Percentiles rank a stretch among this genome's conserved stretches.
phyloP scores from a whole-genome alignment of 306 rosid genomes.

The Sindora glabra region DNA sequence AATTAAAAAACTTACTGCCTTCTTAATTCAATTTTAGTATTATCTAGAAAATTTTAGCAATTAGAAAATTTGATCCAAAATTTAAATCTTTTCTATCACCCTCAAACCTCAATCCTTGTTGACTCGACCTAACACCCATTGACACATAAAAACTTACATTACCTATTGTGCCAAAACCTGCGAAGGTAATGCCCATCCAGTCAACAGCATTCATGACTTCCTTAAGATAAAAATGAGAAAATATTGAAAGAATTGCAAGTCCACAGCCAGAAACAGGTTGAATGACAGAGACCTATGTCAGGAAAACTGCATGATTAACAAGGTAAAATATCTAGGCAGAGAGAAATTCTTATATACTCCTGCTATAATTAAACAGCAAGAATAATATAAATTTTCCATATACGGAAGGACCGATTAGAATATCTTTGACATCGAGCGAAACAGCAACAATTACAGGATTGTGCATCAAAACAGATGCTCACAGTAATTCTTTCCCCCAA shows the following conservation, averaged over 20 bases:
- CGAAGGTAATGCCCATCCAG: constrained; percentile 87
- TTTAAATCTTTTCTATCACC: too few species aligned
- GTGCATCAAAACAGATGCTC: not conserved
- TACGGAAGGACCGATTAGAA: not conserved
- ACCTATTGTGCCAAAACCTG: constrained; percentile 98
- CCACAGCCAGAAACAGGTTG: constrained; percentile 99
- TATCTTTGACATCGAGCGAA: not conserved
- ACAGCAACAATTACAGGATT: not conserved
- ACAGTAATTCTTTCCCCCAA: not conserved
- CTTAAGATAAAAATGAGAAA: constrained; percentile 95
- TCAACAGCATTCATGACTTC: constrained; percentile 91
- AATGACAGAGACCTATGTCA: constrained; percentile 76
- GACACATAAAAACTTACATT: constrained; percentile 48
- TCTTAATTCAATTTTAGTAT: not conserved
- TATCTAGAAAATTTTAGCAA: not conserved
- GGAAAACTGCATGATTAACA: constrained; percentile 13
- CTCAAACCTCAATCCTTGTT: too few species aligned
- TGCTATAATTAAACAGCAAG: too few species aligned
- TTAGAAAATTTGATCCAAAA: too few species aligned
- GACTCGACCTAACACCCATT: too few species aligned
- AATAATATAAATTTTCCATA: too few species aligned
- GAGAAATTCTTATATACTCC: too few species aligned
- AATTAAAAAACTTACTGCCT: not conserved
- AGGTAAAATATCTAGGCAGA: not conserved
- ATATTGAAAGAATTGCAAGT: constrained; percentile 84